Conservation (phyloP, 768 basidiomycete genomes). For the Hortiboletus flavorubellus region DNA sequence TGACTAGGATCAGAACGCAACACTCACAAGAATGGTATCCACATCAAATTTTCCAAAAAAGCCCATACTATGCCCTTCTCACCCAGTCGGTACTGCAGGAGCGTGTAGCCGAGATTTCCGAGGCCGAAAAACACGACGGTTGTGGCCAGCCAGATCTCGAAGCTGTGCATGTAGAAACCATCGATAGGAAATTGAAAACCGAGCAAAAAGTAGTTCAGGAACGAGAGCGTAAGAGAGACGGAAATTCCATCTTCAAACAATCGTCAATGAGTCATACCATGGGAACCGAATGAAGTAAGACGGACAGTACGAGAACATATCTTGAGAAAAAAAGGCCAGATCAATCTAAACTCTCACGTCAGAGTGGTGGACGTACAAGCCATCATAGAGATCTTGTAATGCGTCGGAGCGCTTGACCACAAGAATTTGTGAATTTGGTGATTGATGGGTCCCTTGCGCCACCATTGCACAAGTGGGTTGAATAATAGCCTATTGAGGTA, state of each 20-base stretch:
- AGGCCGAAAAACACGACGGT: conserved; percentile 75
- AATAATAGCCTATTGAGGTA: conserved; percentile 64
- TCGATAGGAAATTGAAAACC: conserved; percentile 73
- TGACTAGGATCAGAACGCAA: not conserved
- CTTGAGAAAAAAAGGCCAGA: conserved; percentile 13
- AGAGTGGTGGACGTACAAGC: conserved; percentile 39
- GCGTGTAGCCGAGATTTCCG: conserved; percentile 67
- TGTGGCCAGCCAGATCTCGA: conserved; percentile 78
- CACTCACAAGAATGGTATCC: conserved; percentile 38
- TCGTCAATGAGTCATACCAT: not conserved
- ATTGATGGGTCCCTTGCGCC: conserved; percentile 75
- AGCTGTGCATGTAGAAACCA: conserved; percentile 73
- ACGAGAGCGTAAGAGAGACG: conserved; percentile 57
- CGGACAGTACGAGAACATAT: conserved; percentile 54
- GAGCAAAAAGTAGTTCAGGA: conserved; percentile 73
- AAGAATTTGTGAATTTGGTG: conserved; percentile 74
- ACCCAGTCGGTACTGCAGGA: conserved; percentile 72
- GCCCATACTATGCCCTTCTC: conserved; percentile 25
- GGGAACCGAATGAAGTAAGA: conserved; percentile 1
- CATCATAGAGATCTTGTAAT: conserved; percentile 73
- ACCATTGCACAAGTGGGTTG: conserved; percentile 79
- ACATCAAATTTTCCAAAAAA: conserved; percentile 25
- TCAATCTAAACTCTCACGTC: conserved; percentile 2
- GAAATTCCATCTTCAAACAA: conserved; percentile 50
- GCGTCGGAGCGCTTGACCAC: conserved; percentile 73